A percentile compares a stretch with the other conserved stretches of the same genome.
Evolutionary conservation across 805 yeast genomes (phyloP).

Genomic region (Wickerhamiella domercqiae): DNA sequence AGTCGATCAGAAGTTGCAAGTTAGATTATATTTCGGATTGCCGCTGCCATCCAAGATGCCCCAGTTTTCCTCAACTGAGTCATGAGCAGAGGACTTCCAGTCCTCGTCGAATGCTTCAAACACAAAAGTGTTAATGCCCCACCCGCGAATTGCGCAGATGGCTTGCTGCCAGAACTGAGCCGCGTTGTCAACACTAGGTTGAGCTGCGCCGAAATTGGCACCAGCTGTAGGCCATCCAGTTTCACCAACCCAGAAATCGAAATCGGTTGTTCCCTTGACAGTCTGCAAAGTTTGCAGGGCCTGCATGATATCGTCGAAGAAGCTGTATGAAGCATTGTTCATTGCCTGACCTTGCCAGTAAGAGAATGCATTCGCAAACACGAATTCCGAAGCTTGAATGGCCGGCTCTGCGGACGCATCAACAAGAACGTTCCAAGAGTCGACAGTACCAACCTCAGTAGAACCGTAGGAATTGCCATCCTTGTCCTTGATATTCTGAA

Average conservation of each 20-base stretch:
- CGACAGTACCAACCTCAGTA: conserved; percentile 80
- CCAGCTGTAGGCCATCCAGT: conserved; percentile 96
- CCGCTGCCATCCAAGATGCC: conserved; percentile 51
- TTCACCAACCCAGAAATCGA: conserved; percentile 91
- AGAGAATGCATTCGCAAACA: conserved; percentile 90
- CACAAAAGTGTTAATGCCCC: conserved; percentile 87
- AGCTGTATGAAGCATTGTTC: conserved; percentile 72
- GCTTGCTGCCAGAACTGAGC: conserved; percentile 71
- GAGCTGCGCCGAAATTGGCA: conserved; percentile 47
- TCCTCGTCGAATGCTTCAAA: conserved; percentile 94
- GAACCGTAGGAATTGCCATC: conserved; percentile 62
- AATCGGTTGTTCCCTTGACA: conserved; percentile 70
- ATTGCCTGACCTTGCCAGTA: conserved; percentile 97
- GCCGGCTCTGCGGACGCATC: conserved; percentile 60
- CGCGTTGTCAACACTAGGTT: conserved; percentile 64
- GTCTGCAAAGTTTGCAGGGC: conserved; percentile 81
- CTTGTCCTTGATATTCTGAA: conserved; percentile 53
- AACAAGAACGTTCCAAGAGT: conserved; percentile 86
- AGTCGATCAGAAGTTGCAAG: conserved; percentile 16
- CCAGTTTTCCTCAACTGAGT: conserved; percentile 90
- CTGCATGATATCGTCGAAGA: conserved; percentile 95
- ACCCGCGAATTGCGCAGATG: conserved; percentile 82
- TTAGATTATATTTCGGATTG: conserved; percentile 21
- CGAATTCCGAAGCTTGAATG: conserved; percentile 66
- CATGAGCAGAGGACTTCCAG: conserved; percentile 75